A percentile compares a stretch with the other conserved stretches of the same genome.
These are phyloP conservation scores for Pythium grandisporangium DNA, from an alignment of 352 stramenopile species.

Conservation along the genomic window DNA sequence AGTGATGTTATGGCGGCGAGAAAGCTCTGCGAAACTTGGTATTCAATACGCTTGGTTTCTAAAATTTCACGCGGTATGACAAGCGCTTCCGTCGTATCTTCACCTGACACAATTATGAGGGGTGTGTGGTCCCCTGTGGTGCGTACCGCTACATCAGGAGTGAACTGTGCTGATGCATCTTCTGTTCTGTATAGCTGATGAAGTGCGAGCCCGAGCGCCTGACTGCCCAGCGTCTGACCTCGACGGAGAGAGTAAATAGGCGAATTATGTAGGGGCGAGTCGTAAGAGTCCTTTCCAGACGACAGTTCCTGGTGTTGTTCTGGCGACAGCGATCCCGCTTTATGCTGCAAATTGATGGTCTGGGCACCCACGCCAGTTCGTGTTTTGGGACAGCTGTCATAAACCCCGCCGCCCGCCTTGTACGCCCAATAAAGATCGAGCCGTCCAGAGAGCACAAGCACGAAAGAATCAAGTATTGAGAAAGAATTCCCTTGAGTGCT, in stretches of 20 bases:
- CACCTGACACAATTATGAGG: constrained; percentile 22
- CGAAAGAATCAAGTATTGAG: constrained; percentile 13
- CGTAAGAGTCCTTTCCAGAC: too few relatives aligned
- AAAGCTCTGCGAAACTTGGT: constrained; percentile 31
- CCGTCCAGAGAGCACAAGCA: constrained; percentile 25
- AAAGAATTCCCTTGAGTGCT: not conserved
- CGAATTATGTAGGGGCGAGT: too few relatives aligned
- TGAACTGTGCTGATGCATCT: constrained; percentile 2
- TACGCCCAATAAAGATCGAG: constrained; percentile 41
- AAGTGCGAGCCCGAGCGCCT: constrained; percentile 36
- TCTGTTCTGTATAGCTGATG: constrained; percentile 15
- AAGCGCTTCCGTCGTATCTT: constrained; percentile 35
- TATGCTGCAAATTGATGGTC: too few relatives aligned
- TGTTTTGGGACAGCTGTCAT: too few relatives aligned
- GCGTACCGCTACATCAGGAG: constrained; percentile 2
- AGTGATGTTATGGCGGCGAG: not conserved
- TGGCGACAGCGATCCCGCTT: too few relatives aligned
- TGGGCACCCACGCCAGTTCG: too few relatives aligned
- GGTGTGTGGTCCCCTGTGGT: too few relatives aligned
- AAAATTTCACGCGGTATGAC: constrained; percentile 27
- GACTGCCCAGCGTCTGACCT: constrained; percentile 43
- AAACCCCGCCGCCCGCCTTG: too few relatives aligned
- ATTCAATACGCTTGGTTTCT: constrained; percentile 22
- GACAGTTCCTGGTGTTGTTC: too few relatives aligned
- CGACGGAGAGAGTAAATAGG: constrained; percentile 19